These are phyloP conservation scores for Lactuca saligna DNA, from an alignment of 129 eudicot species.

Conservation along the genomic window DNA sequence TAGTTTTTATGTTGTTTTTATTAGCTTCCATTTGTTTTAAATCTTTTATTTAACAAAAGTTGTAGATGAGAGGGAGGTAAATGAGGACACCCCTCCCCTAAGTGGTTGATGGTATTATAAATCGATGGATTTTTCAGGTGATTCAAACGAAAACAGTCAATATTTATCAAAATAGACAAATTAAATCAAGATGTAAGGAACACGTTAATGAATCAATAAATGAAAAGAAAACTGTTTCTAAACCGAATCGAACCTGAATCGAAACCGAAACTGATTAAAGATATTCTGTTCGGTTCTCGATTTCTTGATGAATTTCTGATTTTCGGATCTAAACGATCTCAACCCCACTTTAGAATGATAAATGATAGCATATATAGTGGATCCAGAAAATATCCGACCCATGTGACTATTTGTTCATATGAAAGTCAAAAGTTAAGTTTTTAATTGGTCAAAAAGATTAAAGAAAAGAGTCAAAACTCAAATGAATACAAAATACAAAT, in stretches of 20 bases:
- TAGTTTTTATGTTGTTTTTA: too few species aligned
- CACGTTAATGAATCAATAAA: background rate
- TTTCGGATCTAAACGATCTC: too few species aligned
- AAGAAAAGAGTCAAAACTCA: constrained; percentile 12
- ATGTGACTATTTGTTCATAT: background rate
- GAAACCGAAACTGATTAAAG: too few species aligned
- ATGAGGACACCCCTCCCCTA: too few species aligned
- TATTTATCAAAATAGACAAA: background rate
- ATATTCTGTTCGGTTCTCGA: too few species aligned
- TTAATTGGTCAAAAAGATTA: constrained; percentile 14
- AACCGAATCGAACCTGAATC: background rate
- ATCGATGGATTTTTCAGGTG: too few species aligned
- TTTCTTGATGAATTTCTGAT: too few species aligned
- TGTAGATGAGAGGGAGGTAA: too few species aligned
- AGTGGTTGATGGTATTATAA: too few species aligned
- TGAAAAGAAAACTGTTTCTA: background rate
- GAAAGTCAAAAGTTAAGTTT: constrained; percentile 22
- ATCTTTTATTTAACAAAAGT: too few species aligned
- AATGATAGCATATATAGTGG: background rate
- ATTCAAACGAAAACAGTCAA: too few species aligned
- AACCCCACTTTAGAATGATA: background rate
- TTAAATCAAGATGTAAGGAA: background rate
- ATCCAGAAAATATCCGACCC: background rate
- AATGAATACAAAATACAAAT: constrained; percentile 3
- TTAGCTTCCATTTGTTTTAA: too few species aligned